A percentile compares a stretch with the other conserved stretches of the same genome.
phyloP scores from a whole-genome alignment of 2,329 filamentous ascomycete species.

The Botrytis squamosa region DNA sequence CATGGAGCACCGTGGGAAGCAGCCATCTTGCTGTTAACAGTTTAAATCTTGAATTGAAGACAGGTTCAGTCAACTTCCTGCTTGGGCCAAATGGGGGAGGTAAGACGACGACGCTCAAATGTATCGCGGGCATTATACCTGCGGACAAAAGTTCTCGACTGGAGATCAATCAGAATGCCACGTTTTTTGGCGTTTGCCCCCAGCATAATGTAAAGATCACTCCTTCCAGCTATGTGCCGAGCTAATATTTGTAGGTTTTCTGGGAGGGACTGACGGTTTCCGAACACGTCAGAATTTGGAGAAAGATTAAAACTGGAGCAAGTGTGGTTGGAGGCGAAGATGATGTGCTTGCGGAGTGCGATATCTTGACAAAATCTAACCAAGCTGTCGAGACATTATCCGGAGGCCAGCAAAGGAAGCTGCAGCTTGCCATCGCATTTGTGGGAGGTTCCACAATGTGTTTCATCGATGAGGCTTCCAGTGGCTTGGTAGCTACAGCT shows the following conservation, averaged over 20 bases:
- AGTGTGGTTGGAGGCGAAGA: constrained; percentile 43
- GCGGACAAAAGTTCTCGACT: not conserved
- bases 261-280: constrained; percentile 63
- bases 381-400: constrained; percentile 54
- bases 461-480: constrained; percentile 65
- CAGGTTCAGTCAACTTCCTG: not conserved
- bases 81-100: not conserved
- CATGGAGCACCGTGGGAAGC: not conserved
- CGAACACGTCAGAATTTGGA: constrained; percentile 63
- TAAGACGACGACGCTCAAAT: not conserved
- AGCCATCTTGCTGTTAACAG: not conserved
- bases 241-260: constrained; percentile 43
- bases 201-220: not conserved
- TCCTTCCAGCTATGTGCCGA: not conserved
- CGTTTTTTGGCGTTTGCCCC: not conserved
- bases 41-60: not conserved
- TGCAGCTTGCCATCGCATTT: constrained; percentile 67
- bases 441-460: constrained; percentile 63
- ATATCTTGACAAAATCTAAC: not conserved
- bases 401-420: constrained; percentile 65
- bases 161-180: not conserved
- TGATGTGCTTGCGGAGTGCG: not conserved
- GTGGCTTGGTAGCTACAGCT: constrained; percentile 48
- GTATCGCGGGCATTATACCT: not conserved
- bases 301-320: constrained; percentile 48